Conservation (phyloP, 352 stramenopile species). For the Phytophthora hibernalis region DNA sequence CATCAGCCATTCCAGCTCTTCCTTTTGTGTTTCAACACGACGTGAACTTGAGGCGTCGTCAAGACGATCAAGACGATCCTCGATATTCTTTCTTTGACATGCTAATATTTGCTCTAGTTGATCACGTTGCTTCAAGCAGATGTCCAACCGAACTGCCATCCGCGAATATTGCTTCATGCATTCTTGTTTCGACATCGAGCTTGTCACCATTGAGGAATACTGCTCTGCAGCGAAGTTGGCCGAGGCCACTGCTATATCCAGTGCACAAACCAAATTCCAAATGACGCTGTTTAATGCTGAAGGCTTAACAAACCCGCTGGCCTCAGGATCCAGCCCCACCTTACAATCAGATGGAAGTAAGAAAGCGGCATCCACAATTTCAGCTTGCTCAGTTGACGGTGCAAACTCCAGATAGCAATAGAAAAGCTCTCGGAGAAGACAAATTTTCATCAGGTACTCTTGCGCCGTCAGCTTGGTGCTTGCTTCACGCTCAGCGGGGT, state of each 20-base stretch:
- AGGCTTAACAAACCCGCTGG: conserved; percentile 18
- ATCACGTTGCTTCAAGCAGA: conserved; percentile 58
- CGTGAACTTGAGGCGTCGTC: conserved; percentile 6
- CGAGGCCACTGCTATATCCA: conserved; percentile 52
- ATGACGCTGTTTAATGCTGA: conserved; percentile 41
- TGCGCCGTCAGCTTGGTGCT: conserved; percentile 27
- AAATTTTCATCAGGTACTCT: conserved; percentile 52
- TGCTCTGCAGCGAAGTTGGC: conserved; percentile 40
- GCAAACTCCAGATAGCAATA: conserved; percentile 55
- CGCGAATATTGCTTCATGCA: conserved; percentile 41
- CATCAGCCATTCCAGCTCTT: conserved; percentile 43
- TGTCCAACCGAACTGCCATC: conserved; percentile 40
- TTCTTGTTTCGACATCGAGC: conserved; percentile 19
- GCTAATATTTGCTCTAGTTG: conserved; percentile 47
- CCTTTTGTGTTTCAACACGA: conserved; percentile 3
- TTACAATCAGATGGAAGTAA: conserved; percentile 42
- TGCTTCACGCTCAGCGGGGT: conserved; percentile 18
- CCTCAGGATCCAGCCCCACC: conserved; percentile 12
- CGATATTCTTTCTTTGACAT: conserved; percentile 39
- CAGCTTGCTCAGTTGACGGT: conserved; percentile 28
- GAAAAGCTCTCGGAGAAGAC: conserved; percentile 56
- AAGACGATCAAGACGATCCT: conserved; percentile 18
- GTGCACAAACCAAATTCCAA: conserved; percentile 59
- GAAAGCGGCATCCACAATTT: conserved; percentile 60
- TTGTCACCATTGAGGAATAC: conserved; percentile 25